Percentiles rank a stretch among this genome's conserved stretches.
phyloP scores from a whole-genome alignment of 306 rosid genomes.

The Vigna hirtella region DNA sequence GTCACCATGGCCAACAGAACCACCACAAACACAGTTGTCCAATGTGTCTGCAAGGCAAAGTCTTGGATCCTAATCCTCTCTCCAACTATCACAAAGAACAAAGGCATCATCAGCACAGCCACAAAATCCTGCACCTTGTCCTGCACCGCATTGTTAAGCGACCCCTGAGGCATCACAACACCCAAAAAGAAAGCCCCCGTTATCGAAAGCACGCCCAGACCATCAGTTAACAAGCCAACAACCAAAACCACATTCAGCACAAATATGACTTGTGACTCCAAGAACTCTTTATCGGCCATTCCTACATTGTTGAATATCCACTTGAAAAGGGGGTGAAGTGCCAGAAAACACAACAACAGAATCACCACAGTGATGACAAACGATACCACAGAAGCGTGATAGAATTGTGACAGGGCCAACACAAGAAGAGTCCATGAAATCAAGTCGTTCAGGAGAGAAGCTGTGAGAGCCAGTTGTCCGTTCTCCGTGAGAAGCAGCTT shows the following conservation, averaged over 20 bases:
- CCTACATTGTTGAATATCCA: constrained; percentile 35
- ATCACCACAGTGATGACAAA: not conserved
- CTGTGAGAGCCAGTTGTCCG: constrained; percentile 51
- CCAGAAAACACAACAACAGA: not conserved
- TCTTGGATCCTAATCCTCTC: constrained; percentile 30
- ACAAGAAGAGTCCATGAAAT: constrained; percentile 36
- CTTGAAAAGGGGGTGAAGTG: constrained; percentile 33
- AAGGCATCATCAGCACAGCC: constrained; percentile 48
- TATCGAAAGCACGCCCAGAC: constrained; percentile 44
- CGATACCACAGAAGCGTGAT: not conserved
- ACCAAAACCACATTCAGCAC: constrained; percentile 45
- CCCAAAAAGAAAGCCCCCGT: constrained; percentile 53
- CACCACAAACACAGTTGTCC: constrained; percentile 30
- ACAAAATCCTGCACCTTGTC: constrained; percentile 51
- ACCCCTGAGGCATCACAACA: constrained; percentile 44
- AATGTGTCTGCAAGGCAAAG: not conserved
- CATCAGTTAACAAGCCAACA: constrained; percentile 39
- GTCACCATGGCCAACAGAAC: constrained; percentile 41
- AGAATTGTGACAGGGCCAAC: not conserved
- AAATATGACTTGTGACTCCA: constrained; percentile 39
- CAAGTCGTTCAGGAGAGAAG: constrained; percentile 47
- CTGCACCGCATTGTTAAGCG: constrained; percentile 42
- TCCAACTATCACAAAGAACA: constrained; percentile 44
- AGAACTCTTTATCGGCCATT: constrained; percentile 25
- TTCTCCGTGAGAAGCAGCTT: constrained; percentile 53